A percentile compares a stretch with the other conserved stretches of the same genome.
Conservation (phyloP, 1,139 yeast genomes). For the Saccharomyces pastorianus region DNA sequence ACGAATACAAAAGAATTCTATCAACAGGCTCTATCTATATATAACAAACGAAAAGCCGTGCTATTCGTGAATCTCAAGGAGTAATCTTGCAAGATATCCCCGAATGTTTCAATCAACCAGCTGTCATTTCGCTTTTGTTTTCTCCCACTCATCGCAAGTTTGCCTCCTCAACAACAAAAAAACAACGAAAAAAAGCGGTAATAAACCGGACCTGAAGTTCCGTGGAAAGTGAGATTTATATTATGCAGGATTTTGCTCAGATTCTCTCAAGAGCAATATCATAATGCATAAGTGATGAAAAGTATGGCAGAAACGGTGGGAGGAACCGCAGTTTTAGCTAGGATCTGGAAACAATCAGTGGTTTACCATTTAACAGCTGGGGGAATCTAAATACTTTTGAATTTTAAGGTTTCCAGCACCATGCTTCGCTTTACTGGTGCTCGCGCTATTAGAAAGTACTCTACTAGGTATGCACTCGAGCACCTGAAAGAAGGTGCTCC, state of each 20-base stretch:
- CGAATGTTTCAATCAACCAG: neutral
- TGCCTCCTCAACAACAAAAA: neutral
- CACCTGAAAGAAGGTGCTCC: constrained; percentile 19
- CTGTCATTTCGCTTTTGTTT: neutral
- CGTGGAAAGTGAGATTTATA: neutral
- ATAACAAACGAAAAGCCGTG: neutral
- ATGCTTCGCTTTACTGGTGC: neutral
- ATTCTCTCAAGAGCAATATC: neutral
- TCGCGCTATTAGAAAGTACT: neutral
- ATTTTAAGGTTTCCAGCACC: neutral
- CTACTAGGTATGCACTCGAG: neutral
- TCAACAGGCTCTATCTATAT: neutral
- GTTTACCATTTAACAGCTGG: neutral
- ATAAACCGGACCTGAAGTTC: neutral
- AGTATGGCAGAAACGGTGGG: neutral
- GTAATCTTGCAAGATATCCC: neutral
- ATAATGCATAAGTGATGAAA: neutral
- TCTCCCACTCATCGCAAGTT: constrained; percentile 1
- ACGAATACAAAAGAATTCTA: neutral
- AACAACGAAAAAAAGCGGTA: neutral
- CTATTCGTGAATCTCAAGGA: neutral
- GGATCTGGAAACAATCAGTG: neutral
- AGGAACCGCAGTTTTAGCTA: neutral
- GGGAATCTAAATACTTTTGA: neutral
- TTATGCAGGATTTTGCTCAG: neutral